A percentile compares a stretch with the other conserved stretches of the same genome.
Evolutionary conservation across 2,329 filamentous ascomycete species (phyloP).

Genomic region (Aspergillus hiratsukae): DNA sequence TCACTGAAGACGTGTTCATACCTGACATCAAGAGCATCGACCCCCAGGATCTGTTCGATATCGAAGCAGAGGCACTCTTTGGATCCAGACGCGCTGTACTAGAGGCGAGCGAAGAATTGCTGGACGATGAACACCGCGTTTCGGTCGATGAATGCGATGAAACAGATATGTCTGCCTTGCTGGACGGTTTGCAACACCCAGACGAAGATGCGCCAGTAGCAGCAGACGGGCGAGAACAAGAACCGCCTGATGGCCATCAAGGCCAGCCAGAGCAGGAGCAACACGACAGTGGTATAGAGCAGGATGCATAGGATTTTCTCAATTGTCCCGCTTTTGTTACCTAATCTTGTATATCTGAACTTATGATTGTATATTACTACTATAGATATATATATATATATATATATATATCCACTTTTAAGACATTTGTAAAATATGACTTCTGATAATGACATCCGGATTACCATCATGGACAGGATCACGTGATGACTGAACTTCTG

Average conservation of each 20-base stretch:
- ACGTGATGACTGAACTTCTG: neutral
- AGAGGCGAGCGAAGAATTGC: conserved; percentile 17
- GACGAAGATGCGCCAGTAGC: neutral
- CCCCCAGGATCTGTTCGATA: conserved; percentile 23
- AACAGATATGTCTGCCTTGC: neutral
- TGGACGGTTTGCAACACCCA: neutral
- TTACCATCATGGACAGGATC: too few relatives aligned
- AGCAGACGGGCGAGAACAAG: neutral
- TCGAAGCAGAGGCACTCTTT: conserved; percentile 21
- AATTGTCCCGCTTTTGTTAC: neutral
- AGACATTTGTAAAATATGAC: neutral
- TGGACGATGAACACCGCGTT: conserved; percentile 11
- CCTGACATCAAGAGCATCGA: conserved; percentile 12
- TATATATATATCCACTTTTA: neutral
- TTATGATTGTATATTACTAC: neutral
- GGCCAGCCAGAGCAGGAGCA: neutral
- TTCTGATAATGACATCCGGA: neutral
- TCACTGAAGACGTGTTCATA: neutral
- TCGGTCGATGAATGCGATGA: neutral
- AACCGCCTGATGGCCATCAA: neutral
- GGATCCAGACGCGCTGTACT: conserved; percentile 9
- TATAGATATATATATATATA: neutral
- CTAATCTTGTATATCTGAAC: neutral
- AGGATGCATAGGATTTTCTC: neutral
- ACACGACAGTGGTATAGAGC: neutral